Evolutionary conservation across 495 filamentous ascomycete species (phyloP).

Genomic region (Talaromyces ruber): DNA sequence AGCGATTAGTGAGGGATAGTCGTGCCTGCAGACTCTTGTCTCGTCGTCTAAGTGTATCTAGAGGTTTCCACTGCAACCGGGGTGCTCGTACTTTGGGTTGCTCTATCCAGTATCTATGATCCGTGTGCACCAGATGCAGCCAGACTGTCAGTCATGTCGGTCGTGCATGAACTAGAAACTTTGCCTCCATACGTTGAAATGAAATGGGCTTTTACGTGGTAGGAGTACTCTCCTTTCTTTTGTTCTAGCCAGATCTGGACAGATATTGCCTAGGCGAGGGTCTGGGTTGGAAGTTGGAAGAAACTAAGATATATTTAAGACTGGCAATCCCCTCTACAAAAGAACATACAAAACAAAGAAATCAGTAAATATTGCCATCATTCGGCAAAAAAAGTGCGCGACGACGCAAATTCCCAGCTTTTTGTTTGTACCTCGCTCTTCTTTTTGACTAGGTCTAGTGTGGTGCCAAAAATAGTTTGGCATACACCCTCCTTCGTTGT

Average conservation of each 20-base stretch:
- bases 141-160: not conserved
- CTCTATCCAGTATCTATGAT: not conserved
- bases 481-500: not conserved
- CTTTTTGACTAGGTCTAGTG: not conserved
- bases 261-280: not conserved
- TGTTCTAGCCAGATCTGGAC: not conserved
- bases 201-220: not conserved
- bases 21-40: not conserved
- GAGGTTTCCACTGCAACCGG: not conserved
- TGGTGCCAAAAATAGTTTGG: not conserved
- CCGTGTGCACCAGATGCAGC: not conserved
- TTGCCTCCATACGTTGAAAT: not conserved
- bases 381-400: not conserved
- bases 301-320: not conserved
- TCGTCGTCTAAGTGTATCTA: not conserved
- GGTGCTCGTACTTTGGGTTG: not conserved
- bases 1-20: not conserved
- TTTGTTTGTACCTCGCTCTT: not conserved
- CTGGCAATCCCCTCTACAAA: not conserved
- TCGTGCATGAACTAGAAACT: not conserved
- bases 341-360: not conserved
- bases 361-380: not conserved
- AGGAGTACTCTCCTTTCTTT: not conserved
- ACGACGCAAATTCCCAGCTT: not conserved
- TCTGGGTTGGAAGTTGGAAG: not conserved